Base-by-base conservation (phyloP, 331 rosid genomes). In the Stylosanthes scabra region DNA sequence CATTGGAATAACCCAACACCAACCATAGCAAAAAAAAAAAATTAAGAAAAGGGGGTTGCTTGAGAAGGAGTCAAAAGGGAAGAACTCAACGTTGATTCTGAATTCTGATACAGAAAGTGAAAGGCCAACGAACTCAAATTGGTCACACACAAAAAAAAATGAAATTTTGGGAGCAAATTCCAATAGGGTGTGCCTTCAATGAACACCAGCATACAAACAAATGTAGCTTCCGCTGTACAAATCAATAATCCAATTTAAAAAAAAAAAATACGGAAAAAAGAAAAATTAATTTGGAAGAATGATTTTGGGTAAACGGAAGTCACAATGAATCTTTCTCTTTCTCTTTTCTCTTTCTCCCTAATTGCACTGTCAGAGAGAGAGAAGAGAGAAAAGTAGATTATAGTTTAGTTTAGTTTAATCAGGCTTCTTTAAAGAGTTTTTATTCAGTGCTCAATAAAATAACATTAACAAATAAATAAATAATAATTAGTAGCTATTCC, bases 61-160 rank as follows among this genome's bases (percentile, higher is more conserved):
- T 93, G 79, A 84, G 81, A 78, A 74, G 70, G 84, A 82, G 88
- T 87, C 88, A 76, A 84, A 72, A 75, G 20, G 20, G 56, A 59
- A 49, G 68, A 80, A 77, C 80, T 73, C 31, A 80, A 3, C 40
- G 75, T 79, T 60, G 86, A n/a, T n/a, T n/a, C n/a, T n/a, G n/a
- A n/a, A 86, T 89, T 89, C 90, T 81, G 88, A 82, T 57, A 60
- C 42, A 74, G 97, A 93, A 86, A 88, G 76, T 37, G 97, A 93
- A 82, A 89, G 88, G 78, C 79, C 83, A 90, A 81, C 98, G 37
- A 84, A 89, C 93, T 66, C 44, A 83, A 86, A 81, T 85, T 77
- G 87, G 82, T 84, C 78, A 52, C 86, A 31, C 78, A 31, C 37
- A 20, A 20, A 20, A 20, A 49, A 84, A 84, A 46, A 46, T 11